Conservation (phyloP, 2,329 filamentous ascomycete genomes). For the Verticillium zaregamsianum region DNA sequence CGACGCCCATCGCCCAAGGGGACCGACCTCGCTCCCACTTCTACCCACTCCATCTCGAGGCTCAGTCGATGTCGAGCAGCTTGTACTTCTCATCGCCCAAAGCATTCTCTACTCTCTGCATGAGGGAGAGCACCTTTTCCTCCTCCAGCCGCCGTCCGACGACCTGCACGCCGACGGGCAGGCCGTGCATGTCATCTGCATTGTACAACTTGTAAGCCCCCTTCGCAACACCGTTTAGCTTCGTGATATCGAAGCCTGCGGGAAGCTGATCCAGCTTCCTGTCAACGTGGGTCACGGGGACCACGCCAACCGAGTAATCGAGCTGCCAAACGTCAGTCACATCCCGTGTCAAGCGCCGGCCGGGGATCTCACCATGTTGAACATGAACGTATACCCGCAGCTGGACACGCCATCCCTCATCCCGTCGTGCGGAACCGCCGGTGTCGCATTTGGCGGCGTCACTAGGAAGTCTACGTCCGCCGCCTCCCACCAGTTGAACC, state of each 20-base stretch:
- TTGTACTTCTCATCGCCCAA: constrained; percentile 55
- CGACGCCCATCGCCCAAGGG: background rate
- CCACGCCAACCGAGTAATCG: constrained; percentile 78
- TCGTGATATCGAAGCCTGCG: constrained; percentile 51
- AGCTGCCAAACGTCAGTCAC: constrained; percentile 44
- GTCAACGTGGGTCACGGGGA: constrained; percentile 85
- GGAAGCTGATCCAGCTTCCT: constrained; percentile 62
- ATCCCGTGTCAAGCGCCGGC: background rate
- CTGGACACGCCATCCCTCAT: constrained; percentile 83
- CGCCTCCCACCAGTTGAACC: constrained; percentile 82
- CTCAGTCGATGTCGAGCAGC: constrained; percentile 43
- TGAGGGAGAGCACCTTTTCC: constrained; percentile 79
- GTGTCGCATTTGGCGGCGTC: constrained; percentile 83
- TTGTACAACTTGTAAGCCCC: constrained; percentile 88
- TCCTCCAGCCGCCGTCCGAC: constrained; percentile 78
- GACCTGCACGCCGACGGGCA: constrained; percentile 83
- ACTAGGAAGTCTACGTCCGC: constrained; percentile 73
- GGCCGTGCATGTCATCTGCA: constrained; percentile 74
- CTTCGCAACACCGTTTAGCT: constrained; percentile 72
- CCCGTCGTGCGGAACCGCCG: constrained; percentile 78
- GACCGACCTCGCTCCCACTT: background rate
- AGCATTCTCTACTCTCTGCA: constrained; percentile 74
- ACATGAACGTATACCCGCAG: constrained; percentile 91
- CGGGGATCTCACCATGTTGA: constrained; percentile 65
- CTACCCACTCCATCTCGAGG: background rate